Conservation (phyloP, 495 filamentous ascomycete species). For the Neurospora terricola region DNA sequence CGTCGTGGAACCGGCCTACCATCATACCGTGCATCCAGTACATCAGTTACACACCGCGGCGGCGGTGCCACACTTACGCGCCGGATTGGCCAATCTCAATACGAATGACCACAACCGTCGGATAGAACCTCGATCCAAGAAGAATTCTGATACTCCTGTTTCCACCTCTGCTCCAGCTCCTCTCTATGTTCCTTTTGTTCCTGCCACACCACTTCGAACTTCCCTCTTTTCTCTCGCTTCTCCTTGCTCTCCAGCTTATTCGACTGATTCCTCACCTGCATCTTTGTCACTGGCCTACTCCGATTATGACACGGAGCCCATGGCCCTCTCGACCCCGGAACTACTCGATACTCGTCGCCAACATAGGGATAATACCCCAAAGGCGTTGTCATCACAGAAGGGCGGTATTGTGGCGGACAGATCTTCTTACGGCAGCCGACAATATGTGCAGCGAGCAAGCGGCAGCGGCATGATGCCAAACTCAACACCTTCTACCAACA, state of each 20-base stretch:
- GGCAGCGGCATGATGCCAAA: background rate
- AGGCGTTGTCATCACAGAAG: background rate
- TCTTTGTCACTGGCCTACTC: background rate
- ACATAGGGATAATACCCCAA: background rate
- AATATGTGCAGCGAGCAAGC: background rate
- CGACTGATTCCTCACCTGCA: background rate
- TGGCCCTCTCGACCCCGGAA: slow-evolving; percentile 1
- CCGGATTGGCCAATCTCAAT: background rate
- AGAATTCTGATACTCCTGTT: background rate
- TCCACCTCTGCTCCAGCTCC: background rate
- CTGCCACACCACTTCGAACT: background rate
- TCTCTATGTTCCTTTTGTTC: background rate
- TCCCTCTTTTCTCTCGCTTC: background rate
- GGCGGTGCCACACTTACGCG: background rate
- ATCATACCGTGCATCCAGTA: background rate
- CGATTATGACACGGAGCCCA: background rate
- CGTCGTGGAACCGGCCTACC: background rate
- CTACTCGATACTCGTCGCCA: background rate
- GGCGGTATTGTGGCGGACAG: background rate
- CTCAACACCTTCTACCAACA: background rate
- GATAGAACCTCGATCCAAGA: background rate
- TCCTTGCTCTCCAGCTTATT: background rate
- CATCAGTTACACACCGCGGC: background rate
- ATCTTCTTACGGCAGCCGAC: background rate
- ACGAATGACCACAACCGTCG: background rate